phyloP scores from a whole-genome alignment of 129 eudicot genomes.

The Chrysanthemum seticuspe region DNA sequence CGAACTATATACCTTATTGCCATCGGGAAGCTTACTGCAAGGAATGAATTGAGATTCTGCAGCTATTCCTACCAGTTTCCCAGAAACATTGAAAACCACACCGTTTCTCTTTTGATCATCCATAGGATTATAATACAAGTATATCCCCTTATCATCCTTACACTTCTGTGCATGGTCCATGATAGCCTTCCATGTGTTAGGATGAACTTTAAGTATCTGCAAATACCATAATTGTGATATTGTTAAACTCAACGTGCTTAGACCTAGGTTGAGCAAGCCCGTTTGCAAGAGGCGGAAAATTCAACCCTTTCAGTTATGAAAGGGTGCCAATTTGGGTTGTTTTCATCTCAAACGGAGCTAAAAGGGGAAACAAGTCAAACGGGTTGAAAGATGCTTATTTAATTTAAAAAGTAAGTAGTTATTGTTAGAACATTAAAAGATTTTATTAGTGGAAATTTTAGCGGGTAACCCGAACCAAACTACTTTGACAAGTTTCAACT shows the following conservation, averaged over 20 bases:
- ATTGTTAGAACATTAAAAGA: too few relatives aligned
- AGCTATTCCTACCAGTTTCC: constrained; percentile 24
- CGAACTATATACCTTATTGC: constrained; percentile 17
- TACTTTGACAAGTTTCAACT: too few relatives aligned
- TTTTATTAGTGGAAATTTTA: too few relatives aligned
- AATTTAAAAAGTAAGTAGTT: too few relatives aligned
- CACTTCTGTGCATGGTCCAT: constrained; percentile 30
- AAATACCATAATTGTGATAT: background rate
- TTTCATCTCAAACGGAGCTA: too few relatives aligned
- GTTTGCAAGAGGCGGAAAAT: background rate
- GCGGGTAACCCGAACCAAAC: too few relatives aligned
- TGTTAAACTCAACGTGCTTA: too few relatives aligned
- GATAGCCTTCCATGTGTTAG: constrained; percentile 22
- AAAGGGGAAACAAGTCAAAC: too few relatives aligned
- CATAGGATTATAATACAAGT: constrained; percentile 22
- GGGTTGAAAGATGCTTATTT: too few relatives aligned
- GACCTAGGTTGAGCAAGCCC: too few relatives aligned
- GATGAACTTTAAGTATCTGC: constrained; percentile 26
- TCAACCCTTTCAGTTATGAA: background rate
- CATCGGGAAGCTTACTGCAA: constrained; percentile 20
- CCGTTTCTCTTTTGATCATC: constrained; percentile 23
- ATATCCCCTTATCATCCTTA: constrained; percentile 29
- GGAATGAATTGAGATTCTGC: constrained; percentile 20
- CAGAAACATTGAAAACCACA: constrained; percentile 26
- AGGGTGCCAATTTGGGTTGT: background rate